Evolutionary conservation across 352 stramenopile species (phyloP), one percentile per base, ranked within the genome.

Genomic region (Phytophthora sojae): DNA sequence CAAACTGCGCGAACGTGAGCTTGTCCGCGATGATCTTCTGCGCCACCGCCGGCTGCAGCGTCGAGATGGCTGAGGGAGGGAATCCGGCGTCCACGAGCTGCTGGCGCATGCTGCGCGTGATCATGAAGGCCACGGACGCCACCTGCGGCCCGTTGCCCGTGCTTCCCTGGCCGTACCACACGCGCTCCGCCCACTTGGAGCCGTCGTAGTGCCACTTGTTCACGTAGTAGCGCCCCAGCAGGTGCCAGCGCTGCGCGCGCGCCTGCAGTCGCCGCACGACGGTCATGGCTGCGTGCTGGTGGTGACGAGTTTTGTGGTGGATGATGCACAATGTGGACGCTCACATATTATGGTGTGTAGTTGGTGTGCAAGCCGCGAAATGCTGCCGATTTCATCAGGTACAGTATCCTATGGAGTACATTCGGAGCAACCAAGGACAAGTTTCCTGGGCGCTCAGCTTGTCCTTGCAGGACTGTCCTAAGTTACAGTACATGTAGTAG

Each of bases 141-240:
- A 90, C 76, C n/a, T 75, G 69, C 23, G 79, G 72, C 1, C 80
- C 59, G 8, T 71, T 72, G n/a, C 72, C 69, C 19, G 74, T 80
- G 51, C 81, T 83, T 3, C 73, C 70, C 49, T 81, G 71, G 57
- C 86, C 88, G 57, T 91, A 88, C 86, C 85, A 92, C 19, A 93
- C 72, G 52, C 86, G 78, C 55, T 94, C 86, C 55, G 73, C 77
- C 81, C 79, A 91, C 61, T 94, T 95, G 50, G 78, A 83, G 19
- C 81, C 86, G 63, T 94, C 84, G 53, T 95, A 95, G 44, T 93
- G 88, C 88, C 88, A 95, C 69, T 92, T 95, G 60, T 95, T 95
- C 35, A 81, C 62, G 75, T 95, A 93, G 71, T 94, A 93, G 47
- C 83, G 84, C 30, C 79, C 80, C 23, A 95, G 72, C 57, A 91